A percentile compares a stretch with the other conserved stretches of the same genome.
Evolutionary conservation across 2,329 filamentous ascomycete species (phyloP).

Genomic region (Teratosphaeria pseudoeucalypti): DNA sequence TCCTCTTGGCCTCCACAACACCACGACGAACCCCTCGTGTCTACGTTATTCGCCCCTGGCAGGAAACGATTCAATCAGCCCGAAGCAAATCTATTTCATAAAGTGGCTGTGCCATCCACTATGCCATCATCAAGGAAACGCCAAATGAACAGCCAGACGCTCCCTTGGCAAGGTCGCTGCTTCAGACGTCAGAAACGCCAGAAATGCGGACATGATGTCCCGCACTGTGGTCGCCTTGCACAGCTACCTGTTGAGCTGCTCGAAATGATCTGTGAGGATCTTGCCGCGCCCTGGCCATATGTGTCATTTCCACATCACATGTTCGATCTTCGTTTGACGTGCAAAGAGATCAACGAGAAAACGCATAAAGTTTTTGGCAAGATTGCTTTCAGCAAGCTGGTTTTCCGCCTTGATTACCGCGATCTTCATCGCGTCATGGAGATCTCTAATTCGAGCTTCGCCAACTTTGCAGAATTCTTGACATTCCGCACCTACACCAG

Average conservation of each 20-base stretch:
- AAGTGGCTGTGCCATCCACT: too few species aligned
- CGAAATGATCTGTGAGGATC: not conserved
- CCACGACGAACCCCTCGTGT: too few species aligned
- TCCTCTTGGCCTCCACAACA: too few species aligned
- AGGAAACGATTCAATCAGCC: too few species aligned
- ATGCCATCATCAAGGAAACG: too few species aligned
- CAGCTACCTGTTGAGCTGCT: not conserved
- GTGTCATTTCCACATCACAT: not conserved
- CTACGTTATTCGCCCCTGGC: too few species aligned
- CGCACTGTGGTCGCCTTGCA: not conserved
- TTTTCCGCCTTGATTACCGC: not conserved
- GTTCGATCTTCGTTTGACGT: not conserved
- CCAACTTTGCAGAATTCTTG: not conserved
- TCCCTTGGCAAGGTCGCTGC: too few species aligned
- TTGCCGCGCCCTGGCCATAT: not conserved
- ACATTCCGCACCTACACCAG: not conserved
- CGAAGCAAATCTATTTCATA: too few species aligned
- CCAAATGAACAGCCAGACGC: too few species aligned
- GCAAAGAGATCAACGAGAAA: not conserved
- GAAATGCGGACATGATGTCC: not conserved
- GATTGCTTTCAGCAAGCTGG: not conserved
- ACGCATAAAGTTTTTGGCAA: not conserved
- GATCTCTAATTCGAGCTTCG: not conserved
- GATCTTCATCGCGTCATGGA: not conserved
- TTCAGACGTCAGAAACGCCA: not conserved